Evolutionary conservation across 139 green algal genomes (phyloP), one percentile per base, ranked within the genome.

Genomic region (Tetradesmus lagerheimii): DNA sequence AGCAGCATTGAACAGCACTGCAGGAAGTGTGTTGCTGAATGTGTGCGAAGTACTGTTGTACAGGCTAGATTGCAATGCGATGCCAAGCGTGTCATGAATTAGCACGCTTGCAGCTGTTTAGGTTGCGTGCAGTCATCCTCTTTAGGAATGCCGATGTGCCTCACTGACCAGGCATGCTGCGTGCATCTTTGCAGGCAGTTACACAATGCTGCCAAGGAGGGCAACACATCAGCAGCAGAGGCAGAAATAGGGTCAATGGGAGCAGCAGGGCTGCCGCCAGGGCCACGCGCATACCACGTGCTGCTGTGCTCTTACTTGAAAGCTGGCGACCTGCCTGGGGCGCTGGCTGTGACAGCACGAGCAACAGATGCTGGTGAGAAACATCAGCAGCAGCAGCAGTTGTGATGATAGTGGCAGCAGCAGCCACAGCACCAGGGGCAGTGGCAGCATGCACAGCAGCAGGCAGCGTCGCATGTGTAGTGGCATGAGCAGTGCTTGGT

Each of bases 251-350:
- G 38, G 27, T 29, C 64, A n/a, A 88, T 88, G 83, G 64, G 6
- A 23, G 83, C 62, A 29, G 38, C 29, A 11, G 83, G 83, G 16
- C 64, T 88, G 8, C 64, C 64, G 27, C 83, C 83, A 39, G 83
- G 83, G 38, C 83, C 83, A 12, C 37, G 83, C 20, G 83, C 83
- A 6, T 88, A 80, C 64, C 83, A 88, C 43, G 83, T 88, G 83
- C 64, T 88, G 83, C 64, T 88, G 62, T 88, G 83, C 35, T 31
- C 64, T 11, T 88, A 88, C 83, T 16, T 80, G 38, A 88, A 88
- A 45, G 83, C 64, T 35, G 38, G 64, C 4, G 50, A 88, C 14
- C 34, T 80, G 34, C 16, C 35, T 41, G 83, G 64, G 35, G 83
- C 47, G 34, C 64, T 88, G 35, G 62, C 41, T 4, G 83, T 88